phyloP scores from a whole-genome alignment of 768 basidiomycete species.

The Candolleomyces efflorescens region DNA sequence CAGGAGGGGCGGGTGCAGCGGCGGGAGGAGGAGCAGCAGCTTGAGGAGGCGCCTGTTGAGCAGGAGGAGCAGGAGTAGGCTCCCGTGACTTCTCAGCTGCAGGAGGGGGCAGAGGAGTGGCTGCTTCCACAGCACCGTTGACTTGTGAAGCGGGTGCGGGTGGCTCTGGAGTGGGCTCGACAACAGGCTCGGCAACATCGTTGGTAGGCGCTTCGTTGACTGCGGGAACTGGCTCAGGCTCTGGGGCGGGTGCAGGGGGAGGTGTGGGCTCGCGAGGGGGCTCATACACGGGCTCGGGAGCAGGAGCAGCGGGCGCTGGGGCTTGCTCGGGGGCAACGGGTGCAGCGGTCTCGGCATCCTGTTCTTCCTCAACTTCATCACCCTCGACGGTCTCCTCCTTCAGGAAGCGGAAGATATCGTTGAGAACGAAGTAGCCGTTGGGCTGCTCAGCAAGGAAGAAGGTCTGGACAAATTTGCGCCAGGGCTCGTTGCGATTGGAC shows the following conservation, averaged over 20 bases:
- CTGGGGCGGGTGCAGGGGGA: slow-evolving; percentile 24
- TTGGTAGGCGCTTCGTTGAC: slow-evolving; percentile 40
- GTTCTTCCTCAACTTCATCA: slow-evolving; percentile 57
- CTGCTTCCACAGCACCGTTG: slow-evolving; percentile 38
- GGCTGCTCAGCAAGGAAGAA: slow-evolving; percentile 99
- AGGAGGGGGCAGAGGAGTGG: slow-evolving; percentile 20
- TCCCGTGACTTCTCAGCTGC: slow-evolving; percentile 19
- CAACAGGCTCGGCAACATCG: slow-evolving; percentile 32
- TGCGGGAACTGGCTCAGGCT: slow-evolving; percentile 24
- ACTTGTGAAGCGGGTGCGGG: slow-evolving; percentile 24
- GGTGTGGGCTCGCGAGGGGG: slow-evolving; percentile 27
- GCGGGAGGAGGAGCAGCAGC: slow-evolving; percentile 22
- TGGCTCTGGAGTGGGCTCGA: slow-evolving; percentile 30
- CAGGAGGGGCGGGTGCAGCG: slow-evolving; percentile 22
- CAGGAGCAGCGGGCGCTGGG: slow-evolving; percentile 14
- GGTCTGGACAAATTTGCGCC: slow-evolving; percentile 99
- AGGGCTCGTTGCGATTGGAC: slow-evolving; percentile 86
- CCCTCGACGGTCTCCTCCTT: slow-evolving; percentile 90
- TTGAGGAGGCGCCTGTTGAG: slow-evolving; percentile 28
- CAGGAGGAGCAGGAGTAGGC: slow-evolving; percentile 28
- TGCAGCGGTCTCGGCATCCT: slow-evolving; percentile 27
- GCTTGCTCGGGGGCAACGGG: slow-evolving; percentile 31
- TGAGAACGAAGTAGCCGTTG: slow-evolving; percentile 98
- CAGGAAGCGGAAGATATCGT: slow-evolving; percentile 99
- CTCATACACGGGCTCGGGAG: slow-evolving; percentile 4